Base-by-base conservation (phyloP, 352 stramenopile genomes). In the Phytophthora ohioensis region DNA sequence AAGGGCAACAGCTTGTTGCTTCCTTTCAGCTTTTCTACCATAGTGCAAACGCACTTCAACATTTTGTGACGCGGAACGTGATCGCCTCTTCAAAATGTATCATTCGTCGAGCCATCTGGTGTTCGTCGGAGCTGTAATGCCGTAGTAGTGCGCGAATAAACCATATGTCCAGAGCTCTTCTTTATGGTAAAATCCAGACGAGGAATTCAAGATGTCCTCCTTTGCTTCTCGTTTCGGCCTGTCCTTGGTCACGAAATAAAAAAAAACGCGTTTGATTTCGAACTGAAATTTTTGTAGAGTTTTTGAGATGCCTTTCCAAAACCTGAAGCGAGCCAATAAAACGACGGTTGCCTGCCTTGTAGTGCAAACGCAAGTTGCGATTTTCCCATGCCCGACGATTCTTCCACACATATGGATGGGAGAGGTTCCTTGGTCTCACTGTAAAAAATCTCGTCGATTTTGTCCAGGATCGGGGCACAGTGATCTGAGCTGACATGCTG, bases 401-500 rank as follows among this genome's bases (percentile, higher is more conserved):
- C 39, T 43, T 43, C 39, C 39, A 43, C 39, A 4, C 39, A 43
- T 4, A 43, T 43, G 13, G 58, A 66, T 3, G 58, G 58, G 39
- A 43, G n/a, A 43, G 39, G 5, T 12, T 43, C n/a, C n/a, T 13
- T 12, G 39, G 39, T 3, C 39, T 13, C 8, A 10, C 9, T 13
- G 1, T 43, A 5, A 43, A n/a, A 43, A 43, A 17, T 43, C 10
- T 10, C n/a, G 8, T 43, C 10, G 39, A 43, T 43, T 17, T 15
- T 43, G 9, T 43, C 39, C 10, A 43, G 39, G n/a, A 43, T 13
- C 5, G 3, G 7, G n/a, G 10, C 39, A 43, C 39, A 43, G 9
- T 43, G 39, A 10, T 43, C 9, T 11, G 12, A 13, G 7, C 9
- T n/a, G 39, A n/a, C n/a, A 13, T 13, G 6, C n/a, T 43, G 39